A percentile compares a stretch with the other conserved stretches of the same genome.
Conservation (phyloP, 495 filamentous ascomycete species). For the Stereocaulon alpinum region DNA sequence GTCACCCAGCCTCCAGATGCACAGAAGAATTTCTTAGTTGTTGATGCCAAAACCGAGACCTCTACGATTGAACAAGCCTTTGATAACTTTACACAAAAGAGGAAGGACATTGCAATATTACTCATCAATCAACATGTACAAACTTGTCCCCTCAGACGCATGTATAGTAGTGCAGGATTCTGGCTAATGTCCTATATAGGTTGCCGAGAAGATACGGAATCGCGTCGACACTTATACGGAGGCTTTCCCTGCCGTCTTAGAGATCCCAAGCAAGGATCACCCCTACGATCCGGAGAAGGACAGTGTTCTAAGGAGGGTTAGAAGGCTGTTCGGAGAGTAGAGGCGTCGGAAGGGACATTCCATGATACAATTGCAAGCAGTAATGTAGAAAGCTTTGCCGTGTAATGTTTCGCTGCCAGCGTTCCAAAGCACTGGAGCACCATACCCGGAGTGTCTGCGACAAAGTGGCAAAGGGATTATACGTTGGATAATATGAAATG, state of each 20-base stretch:
- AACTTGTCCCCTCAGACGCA: constrained; percentile 23
- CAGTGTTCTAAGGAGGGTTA: constrained; percentile 84
- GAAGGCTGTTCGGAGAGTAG: constrained; percentile 89
- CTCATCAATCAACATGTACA: constrained; percentile 94
- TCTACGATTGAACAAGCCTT: constrained; percentile 85
- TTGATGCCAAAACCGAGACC: constrained; percentile 84
- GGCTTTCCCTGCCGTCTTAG: constrained; percentile 55
- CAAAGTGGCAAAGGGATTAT: no score
- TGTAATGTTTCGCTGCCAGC: no score
- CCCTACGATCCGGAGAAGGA: constrained; percentile 99
- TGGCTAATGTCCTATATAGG: constrained; percentile 36
- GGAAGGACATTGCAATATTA: constrained; percentile 93
- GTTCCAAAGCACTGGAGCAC: no score
- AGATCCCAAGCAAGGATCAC: constrained; percentile 98
- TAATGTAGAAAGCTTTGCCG: no score
- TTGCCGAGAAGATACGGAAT: constrained; percentile 88
- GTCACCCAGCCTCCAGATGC: constrained; percentile 70
- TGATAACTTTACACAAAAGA: constrained; percentile 70
- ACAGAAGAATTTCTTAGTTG: constrained; percentile 95
- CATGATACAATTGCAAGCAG: neutral
- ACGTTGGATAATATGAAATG: neutral
- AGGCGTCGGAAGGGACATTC: neutral
- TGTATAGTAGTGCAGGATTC: neutral
- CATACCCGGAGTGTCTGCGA: no score
- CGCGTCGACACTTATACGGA: constrained; percentile 46